phyloP scores from a whole-genome alignment of 305 asterid genomes.

The Caryopteris hybrid region DNA sequence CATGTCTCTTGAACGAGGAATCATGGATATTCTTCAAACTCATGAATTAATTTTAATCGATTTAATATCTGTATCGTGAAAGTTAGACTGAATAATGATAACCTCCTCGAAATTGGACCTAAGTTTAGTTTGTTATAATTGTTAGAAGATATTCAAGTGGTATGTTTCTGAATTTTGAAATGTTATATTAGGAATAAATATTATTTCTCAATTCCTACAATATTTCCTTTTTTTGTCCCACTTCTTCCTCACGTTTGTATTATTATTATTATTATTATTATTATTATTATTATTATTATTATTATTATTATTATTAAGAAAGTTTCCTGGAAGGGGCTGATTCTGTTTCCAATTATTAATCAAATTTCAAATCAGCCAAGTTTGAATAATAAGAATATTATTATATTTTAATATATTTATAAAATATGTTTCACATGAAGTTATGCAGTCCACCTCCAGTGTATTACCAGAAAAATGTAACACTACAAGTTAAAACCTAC shows the following conservation, averaged over 20 bases:
- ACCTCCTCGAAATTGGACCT: too few relatives aligned
- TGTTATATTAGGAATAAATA: too few relatives aligned
- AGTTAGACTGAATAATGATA: too few relatives aligned
- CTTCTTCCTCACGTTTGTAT: neutral
- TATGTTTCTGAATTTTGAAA: too few relatives aligned
- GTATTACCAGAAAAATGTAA: neutral
- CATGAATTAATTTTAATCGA: neutral
- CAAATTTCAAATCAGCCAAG: neutral
- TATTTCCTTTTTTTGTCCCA: too few relatives aligned
- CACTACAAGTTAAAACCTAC: neutral
- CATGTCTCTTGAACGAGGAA: too few relatives aligned
- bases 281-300: too few relatives aligned
- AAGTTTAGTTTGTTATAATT: too few relatives aligned
- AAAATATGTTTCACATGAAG: neutral
- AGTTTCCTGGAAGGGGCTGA: neutral
- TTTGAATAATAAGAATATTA: slow-evolving; percentile 5
- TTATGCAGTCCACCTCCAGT: neutral
- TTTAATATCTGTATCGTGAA: too few relatives aligned
- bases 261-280: neutral
- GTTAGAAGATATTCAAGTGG: too few relatives aligned
- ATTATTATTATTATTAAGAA: neutral
- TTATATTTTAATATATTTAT: neutral
- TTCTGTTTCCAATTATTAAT: neutral
- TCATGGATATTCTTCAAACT: neutral
- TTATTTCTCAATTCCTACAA: too few relatives aligned